phyloP scores from a whole-genome alignment of 768 basidiomycete species.

The Pholiota microspora region DNA sequence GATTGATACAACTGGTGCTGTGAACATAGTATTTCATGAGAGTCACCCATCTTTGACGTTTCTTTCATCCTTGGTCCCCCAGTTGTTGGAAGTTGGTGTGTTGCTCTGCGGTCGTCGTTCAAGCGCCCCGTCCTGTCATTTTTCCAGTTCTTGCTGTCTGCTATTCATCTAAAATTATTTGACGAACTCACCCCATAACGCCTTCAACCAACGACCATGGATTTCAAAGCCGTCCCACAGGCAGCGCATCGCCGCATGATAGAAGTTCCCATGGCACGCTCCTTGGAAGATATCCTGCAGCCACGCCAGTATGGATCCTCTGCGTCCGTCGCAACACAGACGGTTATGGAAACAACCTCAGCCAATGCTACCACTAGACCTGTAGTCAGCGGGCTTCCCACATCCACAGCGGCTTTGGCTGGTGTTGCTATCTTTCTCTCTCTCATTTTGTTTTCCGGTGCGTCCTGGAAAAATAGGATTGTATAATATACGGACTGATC shows the following conservation, averaged over 20 bases:
- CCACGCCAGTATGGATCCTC: neutral
- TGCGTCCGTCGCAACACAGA: slow-evolving; percentile 4
- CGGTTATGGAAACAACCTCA: slow-evolving; percentile 4
- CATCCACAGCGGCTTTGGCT: slow-evolving; percentile 29
- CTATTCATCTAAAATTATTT: neutral
- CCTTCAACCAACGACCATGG: slow-evolving; percentile 5
- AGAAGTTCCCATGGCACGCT: slow-evolving; percentile 9
- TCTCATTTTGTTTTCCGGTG: slow-evolving; percentile 28
- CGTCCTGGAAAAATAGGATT: slow-evolving; percentile 14
- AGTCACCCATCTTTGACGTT: neutral
- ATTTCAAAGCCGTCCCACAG: slow-evolving; percentile 7
- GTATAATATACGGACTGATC: neutral
- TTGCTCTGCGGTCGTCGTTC: slow-evolving; percentile 6
- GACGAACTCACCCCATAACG: neutral
- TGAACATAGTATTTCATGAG: slow-evolving; percentile 17
- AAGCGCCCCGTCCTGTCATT: slow-evolving; percentile 6
- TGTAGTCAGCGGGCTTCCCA: slow-evolving; percentile 19
- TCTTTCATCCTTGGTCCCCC: slow-evolving; percentile 17
- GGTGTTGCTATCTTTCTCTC: slow-evolving; percentile 27
- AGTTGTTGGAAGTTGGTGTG: slow-evolving; percentile 9
- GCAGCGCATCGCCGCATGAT: slow-evolving; percentile 14
- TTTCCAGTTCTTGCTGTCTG: neutral
- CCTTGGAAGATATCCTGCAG: neutral
- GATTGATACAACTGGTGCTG: slow-evolving; percentile 13
- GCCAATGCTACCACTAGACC: slow-evolving; percentile 7